These are phyloP conservation scores for Cladophialophora bantiana DNA, from an alignment of 2,329 filamentous ascomycete species.

Conservation along the genomic window DNA sequence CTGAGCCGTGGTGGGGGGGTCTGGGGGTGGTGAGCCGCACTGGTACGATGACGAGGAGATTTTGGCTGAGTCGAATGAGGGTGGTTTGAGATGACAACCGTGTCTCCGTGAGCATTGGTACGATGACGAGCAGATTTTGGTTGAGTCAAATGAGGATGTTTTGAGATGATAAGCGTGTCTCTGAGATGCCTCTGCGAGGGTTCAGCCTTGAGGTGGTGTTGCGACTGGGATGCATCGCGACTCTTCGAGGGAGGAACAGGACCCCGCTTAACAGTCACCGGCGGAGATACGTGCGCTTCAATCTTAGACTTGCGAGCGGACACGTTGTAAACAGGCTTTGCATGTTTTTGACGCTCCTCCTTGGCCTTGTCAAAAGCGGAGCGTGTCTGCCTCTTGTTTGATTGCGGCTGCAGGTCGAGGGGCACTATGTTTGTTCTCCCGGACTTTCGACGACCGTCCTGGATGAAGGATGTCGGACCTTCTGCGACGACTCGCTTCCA, in stretches of 20 bases:
- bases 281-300: conserved; percentile 25
- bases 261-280: conserved; percentile 24
- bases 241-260: conserved; percentile 27
- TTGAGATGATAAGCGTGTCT: conserved; percentile 17
- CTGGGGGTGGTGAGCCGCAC: conserved; percentile 4
- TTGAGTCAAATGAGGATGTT: not conserved
- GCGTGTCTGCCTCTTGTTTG: conserved; percentile 56
- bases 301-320: conserved; percentile 41
- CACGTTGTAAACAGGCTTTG: conserved; percentile 42
- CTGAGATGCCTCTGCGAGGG: conserved; percentile 13
- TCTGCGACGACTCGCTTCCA: conserved; percentile 89
- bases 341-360: conserved; percentile 33
- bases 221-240: conserved; percentile 17
- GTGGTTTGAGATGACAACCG: not conserved
- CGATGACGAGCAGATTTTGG: conserved; percentile 23
- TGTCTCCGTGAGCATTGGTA: not conserved
- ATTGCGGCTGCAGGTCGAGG: conserved; percentile 55
- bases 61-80: conserved; percentile 10
- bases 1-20: conserved; percentile 21
- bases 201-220: conserved; percentile 19
- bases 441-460: conserved; percentile 67
- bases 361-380: conserved; percentile 44
- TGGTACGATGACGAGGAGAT: conserved; percentile 16
- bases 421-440: conserved; percentile 63
- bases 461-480: conserved; percentile 83